A percentile compares a stretch with the other conserved stretches of the same genome.
Conservation (phyloP, 2,329 filamentous ascomycete genomes). For the Emmonsia crescens region DNA sequence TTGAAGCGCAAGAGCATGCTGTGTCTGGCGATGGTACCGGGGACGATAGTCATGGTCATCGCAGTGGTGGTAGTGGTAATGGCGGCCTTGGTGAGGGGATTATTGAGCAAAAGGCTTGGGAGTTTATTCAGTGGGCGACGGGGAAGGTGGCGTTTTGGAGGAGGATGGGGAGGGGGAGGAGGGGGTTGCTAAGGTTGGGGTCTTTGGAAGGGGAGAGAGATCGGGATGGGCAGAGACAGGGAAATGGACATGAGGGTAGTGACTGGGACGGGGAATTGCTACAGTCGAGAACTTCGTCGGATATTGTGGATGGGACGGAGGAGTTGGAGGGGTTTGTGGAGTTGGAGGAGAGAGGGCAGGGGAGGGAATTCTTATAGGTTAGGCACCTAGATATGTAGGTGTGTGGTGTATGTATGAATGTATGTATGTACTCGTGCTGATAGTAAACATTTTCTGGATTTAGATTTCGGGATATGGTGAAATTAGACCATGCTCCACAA, state of each 20-base stretch:
- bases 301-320: constrained; percentile 44
- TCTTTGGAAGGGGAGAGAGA: not conserved
- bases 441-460: not conserved
- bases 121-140: constrained; percentile 25
- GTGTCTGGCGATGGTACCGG: constrained; percentile 25
- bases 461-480: not conserved
- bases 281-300: constrained; percentile 14
- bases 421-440: not conserved
- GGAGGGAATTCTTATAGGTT: constrained; percentile 1
- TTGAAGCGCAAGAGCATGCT: constrained; percentile 67
- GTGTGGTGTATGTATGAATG: not conserved
- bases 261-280: constrained; percentile 26
- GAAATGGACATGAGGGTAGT: constrained; percentile 19
- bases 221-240: constrained; percentile 16
- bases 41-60: constrained; percentile 15
- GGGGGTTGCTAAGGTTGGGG: not conserved
- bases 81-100: constrained; percentile 11
- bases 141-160: constrained; percentile 14
- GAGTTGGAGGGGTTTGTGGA: constrained; percentile 40
- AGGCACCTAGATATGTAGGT: not conserved
- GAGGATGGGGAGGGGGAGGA: constrained; percentile 1
- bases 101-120: constrained; percentile 29
- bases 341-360: constrained; percentile 28
- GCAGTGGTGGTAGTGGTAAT: constrained; percentile 10
- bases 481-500: not conserved